A percentile compares a stretch with the other conserved stretches of the same genome.
phyloP scores from a whole-genome alignment of 2,329 filamentous ascomycete genomes.

The Colletotrichum sp. region DNA sequence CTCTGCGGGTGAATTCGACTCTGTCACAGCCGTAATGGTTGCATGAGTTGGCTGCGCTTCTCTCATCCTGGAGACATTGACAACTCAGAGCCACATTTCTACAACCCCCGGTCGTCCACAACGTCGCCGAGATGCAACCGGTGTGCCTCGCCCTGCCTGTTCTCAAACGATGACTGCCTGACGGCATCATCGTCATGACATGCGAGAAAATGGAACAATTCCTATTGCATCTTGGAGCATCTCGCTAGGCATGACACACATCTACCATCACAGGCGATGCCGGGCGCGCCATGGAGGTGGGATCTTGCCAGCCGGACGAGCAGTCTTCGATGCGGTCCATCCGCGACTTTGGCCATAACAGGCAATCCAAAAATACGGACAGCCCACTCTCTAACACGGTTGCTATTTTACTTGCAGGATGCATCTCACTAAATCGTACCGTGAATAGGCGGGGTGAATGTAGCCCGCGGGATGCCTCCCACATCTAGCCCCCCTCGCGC shows the following conservation, averaged over 20 bases:
- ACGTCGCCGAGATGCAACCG: constrained; percentile 7
- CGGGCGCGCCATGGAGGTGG: neutral
- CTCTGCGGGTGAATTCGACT: constrained; percentile 1
- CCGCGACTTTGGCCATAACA: neutral
- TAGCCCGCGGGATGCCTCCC: constrained; percentile 1
- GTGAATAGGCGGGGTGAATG: neutral
- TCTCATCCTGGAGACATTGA: neutral
- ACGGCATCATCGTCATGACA: neutral
- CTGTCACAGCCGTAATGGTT: constrained; percentile 22
- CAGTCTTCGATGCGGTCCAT: neutral
- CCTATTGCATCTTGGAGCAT: neutral
- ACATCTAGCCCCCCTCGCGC: neutral
- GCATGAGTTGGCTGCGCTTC: constrained; percentile 20
- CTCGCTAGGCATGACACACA: neutral
- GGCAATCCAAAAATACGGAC: neutral
- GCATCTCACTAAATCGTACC: neutral
- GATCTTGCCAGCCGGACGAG: neutral
- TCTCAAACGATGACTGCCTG: neutral
- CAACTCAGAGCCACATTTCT: constrained; percentile 22
- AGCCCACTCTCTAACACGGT: neutral
- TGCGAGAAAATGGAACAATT: neutral
- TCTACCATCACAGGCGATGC: neutral
- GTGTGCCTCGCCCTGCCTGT: constrained; percentile 7
- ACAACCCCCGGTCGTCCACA: neutral
- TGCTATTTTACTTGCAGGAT: neutral